These are phyloP conservation scores for Plantago major DNA, from an alignment of 257 asterid genomes.

Conservation along the genomic window DNA sequence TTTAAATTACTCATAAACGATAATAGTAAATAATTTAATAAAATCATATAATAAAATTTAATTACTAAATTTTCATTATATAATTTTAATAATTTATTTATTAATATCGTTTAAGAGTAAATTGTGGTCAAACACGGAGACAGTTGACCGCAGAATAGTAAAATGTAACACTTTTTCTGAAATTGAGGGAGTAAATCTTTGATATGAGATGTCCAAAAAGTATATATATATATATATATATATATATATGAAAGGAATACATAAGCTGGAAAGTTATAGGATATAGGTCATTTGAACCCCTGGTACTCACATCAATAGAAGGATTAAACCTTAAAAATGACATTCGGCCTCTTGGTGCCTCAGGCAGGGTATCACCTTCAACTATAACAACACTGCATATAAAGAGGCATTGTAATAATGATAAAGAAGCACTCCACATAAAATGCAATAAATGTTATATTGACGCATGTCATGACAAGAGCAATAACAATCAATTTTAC, in stretches of 20 bases:
- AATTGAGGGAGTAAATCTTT: no score
- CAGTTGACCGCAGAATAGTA: no score
- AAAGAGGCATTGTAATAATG: slow-evolving; percentile 19
- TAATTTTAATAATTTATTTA: no score
- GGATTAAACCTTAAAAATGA: slow-evolving; percentile 91
- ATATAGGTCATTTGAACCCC: slow-evolving; percentile 19
- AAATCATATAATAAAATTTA: no score
- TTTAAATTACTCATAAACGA: no score
- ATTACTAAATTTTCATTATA: no score
- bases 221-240: neutral
- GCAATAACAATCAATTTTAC: neutral
- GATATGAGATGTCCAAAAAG: slow-evolving; percentile 24
- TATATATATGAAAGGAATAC: neutral
- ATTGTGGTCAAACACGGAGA: no score
- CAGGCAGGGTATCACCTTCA: slow-evolving; percentile 93
- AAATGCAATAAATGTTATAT: slow-evolving; percentile 1
- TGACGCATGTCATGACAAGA: neutral
- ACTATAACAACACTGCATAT: slow-evolving; percentile 65
- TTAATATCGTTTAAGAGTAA: no score
- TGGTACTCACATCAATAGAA: slow-evolving; percentile 83
- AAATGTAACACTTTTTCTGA: no score
- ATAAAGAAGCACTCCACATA: slow-evolving; percentile 7
- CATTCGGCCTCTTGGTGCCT: slow-evolving; percentile 75
- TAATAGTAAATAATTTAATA: no score
- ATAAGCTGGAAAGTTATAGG: slow-evolving; percentile 10